phyloP scores from a whole-genome alignment of 768 basidiomycete genomes.

The Auriscalpium vulgare region DNA sequence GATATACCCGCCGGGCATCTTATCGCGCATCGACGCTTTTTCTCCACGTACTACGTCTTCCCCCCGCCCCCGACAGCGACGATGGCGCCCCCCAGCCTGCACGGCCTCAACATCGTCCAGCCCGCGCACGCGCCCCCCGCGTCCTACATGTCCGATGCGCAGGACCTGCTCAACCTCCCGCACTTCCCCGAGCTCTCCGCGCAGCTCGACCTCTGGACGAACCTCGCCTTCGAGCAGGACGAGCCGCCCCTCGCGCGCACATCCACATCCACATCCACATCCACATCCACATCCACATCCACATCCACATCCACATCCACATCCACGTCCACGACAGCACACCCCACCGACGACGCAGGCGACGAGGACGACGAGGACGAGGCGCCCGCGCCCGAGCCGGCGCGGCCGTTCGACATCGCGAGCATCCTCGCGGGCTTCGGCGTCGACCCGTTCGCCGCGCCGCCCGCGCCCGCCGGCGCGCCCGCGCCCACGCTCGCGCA shows the following conservation, averaged over 20 bases:
- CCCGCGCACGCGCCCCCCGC: constrained; percentile 34
- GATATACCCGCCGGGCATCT: background rate
- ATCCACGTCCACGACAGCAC: background rate
- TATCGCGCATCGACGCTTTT: background rate
- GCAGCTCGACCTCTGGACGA: constrained; percentile 80
- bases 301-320: background rate
- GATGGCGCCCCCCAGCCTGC: constrained; percentile 61
- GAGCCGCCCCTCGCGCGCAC: too few species aligned
- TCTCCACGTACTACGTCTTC: too few species aligned
- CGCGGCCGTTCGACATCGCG: constrained; percentile 36
- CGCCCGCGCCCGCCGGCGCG: constrained; percentile 24
- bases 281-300: background rate
- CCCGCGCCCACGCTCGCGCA: constrained; percentile 56
- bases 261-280: background rate
- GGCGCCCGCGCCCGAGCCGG: constrained; percentile 31
- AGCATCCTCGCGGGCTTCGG: constrained; percentile 29
- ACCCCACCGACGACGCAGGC: constrained; percentile 23
- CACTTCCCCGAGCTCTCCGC: constrained; percentile 69
- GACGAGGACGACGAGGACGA: constrained; percentile 54
- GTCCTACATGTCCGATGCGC: constrained; percentile 26
- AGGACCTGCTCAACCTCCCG: constrained; percentile 55
- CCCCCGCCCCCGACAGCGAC: background rate
- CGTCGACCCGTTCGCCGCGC: constrained; percentile 35
- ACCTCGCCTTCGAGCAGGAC: constrained; percentile 71
- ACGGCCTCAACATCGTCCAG: constrained; percentile 77